Base-by-base conservation (phyloP, 768 basidiomycete genomes). In the Russula compacta region DNA sequence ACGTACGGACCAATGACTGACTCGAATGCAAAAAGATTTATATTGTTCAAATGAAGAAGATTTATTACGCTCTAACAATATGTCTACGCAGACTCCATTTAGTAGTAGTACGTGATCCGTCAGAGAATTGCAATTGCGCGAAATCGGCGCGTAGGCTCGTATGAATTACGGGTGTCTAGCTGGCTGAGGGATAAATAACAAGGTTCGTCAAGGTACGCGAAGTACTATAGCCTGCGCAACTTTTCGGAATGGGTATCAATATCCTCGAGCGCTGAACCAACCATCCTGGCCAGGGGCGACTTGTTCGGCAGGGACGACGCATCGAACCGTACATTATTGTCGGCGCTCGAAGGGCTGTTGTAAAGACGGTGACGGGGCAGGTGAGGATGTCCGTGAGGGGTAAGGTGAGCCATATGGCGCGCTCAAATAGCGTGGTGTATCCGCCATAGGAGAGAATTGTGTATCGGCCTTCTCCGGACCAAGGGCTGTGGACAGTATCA, bases 331-430 rank as follows among this genome's bases (percentile, higher is more conserved):
- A 29, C 11, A 19, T 50, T 14, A 48, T 59, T 32, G 50, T 47
- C 44, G 63, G 33, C 63, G 60, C 35, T 66, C 62, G 51, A 56
- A 48, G n/a, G 39, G 14, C 38, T 44, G 61, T 36, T 65, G 64
- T 40, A 61, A 63, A 8, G 70, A 65, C 54, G 46, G 40, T n/a
- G 52, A 38, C 60, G 71, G 67, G 69, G 66, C 14, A 47, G 79
- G 78, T 1, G 79, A 80, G 2, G 78, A 77, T 46, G 79, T 75
- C 24, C 78, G 77, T 38, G 79, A 80, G 11, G 78, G 79, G 63
- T 74, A 76, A 5, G 79, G 78, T 19, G 79, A 80, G 21, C 78
- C 78, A 53, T 79, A 79, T 29, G 79, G 78, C 44, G 79, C 79
- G 47, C 70, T 73, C 63, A 80, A 75, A 66, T 80, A 79, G 48